These are phyloP conservation scores for Dactylellina haptotyla DNA, from an alignment of 2,329 filamentous ascomycete species.

Conservation along the genomic window DNA sequence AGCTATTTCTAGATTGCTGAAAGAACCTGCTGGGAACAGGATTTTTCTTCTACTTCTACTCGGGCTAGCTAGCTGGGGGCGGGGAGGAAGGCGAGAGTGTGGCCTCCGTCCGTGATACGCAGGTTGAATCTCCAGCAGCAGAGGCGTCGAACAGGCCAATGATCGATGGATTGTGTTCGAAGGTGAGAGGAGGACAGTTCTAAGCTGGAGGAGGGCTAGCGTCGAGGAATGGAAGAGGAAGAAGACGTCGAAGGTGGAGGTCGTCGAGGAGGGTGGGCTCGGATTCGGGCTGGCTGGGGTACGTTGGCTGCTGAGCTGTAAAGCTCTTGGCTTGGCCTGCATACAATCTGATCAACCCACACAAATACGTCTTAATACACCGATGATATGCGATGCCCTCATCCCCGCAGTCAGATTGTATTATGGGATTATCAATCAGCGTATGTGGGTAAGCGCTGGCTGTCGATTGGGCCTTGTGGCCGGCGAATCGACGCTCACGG, in stretches of 20 bases:
- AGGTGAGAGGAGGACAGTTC: conserved; percentile 8
- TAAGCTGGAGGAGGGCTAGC: conserved; percentile 13
- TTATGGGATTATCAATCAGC: not conserved
- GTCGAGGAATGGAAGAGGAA: not conserved
- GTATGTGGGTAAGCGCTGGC: not conserved
- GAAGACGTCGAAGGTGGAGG: not conserved
- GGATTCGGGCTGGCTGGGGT: too few species aligned
- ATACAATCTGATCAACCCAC: too few species aligned
- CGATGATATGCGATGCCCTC: not conserved
- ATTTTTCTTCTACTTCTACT: too few species aligned
- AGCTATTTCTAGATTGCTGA: too few species aligned
- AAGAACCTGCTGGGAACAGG: too few species aligned
- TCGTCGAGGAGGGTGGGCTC: not conserved
- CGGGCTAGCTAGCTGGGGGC: not conserved
- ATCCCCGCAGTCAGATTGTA: not conserved
- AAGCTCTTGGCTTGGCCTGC: not conserved
- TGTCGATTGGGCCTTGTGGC: not conserved
- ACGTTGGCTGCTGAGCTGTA: not conserved
- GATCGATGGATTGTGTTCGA: conserved; percentile 4
- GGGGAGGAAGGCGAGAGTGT: conserved; percentile 27
- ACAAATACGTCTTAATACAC: too few species aligned
- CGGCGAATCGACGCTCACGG: not conserved
- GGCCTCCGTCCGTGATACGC: not conserved
- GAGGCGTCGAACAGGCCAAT: conserved; percentile 24
- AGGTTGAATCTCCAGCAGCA: conserved; percentile 9